Base-by-base conservation (phyloP, 2,329 filamentous ascomycete genomes). In the Paraphaeosphaeria sporulosa region DNA sequence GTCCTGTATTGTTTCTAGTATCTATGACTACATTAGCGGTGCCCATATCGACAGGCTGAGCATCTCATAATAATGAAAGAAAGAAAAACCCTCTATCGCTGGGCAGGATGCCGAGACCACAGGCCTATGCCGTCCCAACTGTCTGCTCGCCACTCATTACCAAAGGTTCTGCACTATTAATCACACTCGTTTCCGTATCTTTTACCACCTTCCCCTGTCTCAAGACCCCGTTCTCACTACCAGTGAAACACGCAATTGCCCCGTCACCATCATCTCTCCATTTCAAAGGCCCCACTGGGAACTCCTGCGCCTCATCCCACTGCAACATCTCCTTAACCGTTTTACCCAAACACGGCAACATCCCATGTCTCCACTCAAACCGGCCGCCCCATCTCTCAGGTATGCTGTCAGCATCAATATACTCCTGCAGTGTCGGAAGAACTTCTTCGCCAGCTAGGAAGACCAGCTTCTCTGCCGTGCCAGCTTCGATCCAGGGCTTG, bases 331-430 rank as follows among this genome's bases (percentile, higher is more conserved):
- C 42, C n/a, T 44, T 44, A n/a, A 44, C 42, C 42, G 10, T n/a
- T n/a, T 25, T 44, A 2, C 6, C 6, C 42, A 44, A 44, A 21
- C 21, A n/a, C 3, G 42, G 42, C 7, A 25, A 19, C 42, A 44
- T 44, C n/a, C 42, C 42, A 44, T 92, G 87, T 56, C 92, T 92
- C 80, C 91, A 97, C 51, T 85, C 80, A 81, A 91, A 97, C 23
- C 96, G 90, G 10, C 94, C 94, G 61, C 94, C 94, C 75, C 97
- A 98, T 76, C 90, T 88, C 76, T 91, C 93, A n/a, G 94, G 94
- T 63, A 98, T 94, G 77, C 94, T 92, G 54, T 86, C 84, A 0
- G 87, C 84, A 55, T 96, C 90, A 74, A 98, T 93, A 79, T 94
- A 97, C 57, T 87, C 83, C 65, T 89, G 86, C 27, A 98, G 86